Base-by-base conservation (phyloP, 2,329 filamentous ascomycete genomes). In the Hypoxylon sp. region DNA sequence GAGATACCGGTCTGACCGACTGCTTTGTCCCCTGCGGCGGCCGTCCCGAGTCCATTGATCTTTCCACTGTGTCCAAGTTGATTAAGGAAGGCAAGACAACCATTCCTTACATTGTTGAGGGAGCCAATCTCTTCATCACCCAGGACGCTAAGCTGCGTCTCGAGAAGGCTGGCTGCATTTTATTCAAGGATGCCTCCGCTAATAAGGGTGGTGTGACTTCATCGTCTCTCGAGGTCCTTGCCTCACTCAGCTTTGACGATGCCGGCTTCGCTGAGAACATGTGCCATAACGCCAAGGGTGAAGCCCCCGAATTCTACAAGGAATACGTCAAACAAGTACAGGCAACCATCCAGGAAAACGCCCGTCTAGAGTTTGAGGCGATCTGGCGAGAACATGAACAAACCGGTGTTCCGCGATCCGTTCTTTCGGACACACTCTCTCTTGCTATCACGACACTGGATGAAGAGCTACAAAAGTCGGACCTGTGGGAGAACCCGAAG, bases 181-280 rank as follows among this genome's bases (percentile, higher is more conserved):
- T 99, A 44, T 98, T 94, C 90, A 99, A 99, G 84, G 96, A 99
- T 80, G 96, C 96, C 4, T 97, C 94, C 39, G 94, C 95, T 63
- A 99, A 99, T 88, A 99, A 99, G 86, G 96, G 96, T 72, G 96
- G 96, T 80, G 96, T 99, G 50, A 99, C 96, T 0, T 98, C 94
- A 0, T 98, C 96, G 0, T 98, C 96, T 0, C 90, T 98, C 33
- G 96, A 99, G 78, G 96, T 99, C 5, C 88, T 99, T 24, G 96
- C 96, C 6, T 96, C 94, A 13, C 87, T 99, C 63, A 96, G 94
- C 44, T 98, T 99, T 78, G 93, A 99, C 76, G 96, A 99, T 73
- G 84, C 89, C 63, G 89, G 91, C 71, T 99, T 99, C 83, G 87
- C 92, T 58, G 86, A 94, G 81, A 91, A 99, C 86, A 99, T 99